These are phyloP conservation scores for Ceratocystis huliohia DNA, from an alignment of 2,329 filamentous ascomycete species.

Conservation along the genomic window DNA sequence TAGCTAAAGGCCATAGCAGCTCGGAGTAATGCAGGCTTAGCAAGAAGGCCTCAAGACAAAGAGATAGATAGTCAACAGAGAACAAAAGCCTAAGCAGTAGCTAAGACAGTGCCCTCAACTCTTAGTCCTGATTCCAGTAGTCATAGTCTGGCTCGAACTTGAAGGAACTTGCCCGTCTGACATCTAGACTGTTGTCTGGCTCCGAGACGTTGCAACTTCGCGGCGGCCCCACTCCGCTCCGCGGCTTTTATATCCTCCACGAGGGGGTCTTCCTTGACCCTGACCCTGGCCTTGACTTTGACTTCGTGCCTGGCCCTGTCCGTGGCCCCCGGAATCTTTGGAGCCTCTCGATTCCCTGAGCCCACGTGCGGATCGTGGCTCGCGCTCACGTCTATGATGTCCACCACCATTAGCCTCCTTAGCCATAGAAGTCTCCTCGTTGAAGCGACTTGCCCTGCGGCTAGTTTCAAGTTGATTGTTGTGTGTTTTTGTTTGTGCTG, in stretches of 20 bases:
- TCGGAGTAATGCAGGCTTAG: no score
- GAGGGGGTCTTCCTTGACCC: neutral
- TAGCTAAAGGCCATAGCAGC: no score
- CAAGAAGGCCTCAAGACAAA: no score
- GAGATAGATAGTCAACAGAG: no score
- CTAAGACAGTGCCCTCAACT: no score
- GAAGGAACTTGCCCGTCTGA: neutral
- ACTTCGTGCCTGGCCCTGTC: neutral
- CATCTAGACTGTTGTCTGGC: slow-evolving; percentile 5
- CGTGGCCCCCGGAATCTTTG: neutral
- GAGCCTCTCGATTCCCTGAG: neutral
- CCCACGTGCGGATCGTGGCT: neutral
- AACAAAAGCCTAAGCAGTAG: no score
- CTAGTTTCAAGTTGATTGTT: neutral
- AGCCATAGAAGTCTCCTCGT: neutral
- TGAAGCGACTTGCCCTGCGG: neutral
- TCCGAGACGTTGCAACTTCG: slow-evolving; percentile 7
- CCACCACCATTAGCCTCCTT: no score
- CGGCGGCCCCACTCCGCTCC: slow-evolving; percentile 18
- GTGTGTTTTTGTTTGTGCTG: no score
- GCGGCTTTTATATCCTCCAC: slow-evolving; percentile 17
- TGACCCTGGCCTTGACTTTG: neutral
- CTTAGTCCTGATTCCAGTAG: no score
- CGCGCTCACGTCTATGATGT: no score
- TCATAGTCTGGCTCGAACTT: no score